These are phyloP conservation scores for Barbatosphaeria neglecta DNA, from an alignment of 495 filamentous ascomycete genomes.

Conservation along the genomic window DNA sequence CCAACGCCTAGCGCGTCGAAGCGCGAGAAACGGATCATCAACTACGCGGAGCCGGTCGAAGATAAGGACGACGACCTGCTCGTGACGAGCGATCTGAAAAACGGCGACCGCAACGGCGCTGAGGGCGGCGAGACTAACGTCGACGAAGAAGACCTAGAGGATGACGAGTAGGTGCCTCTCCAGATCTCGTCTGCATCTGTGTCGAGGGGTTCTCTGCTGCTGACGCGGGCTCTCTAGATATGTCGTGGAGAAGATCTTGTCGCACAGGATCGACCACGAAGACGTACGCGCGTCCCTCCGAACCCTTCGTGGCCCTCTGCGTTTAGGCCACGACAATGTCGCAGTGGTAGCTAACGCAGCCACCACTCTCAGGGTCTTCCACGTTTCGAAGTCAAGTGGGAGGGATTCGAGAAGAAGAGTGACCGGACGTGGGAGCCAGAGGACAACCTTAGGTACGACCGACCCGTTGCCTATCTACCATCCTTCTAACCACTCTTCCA, in stretches of 20 bases:
- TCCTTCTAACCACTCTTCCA: not conserved
- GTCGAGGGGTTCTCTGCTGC: not conserved
- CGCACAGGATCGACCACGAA: slow-evolving; percentile 37
- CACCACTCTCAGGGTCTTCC: slow-evolving; percentile 24
- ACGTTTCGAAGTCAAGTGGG: slow-evolving; percentile 48
- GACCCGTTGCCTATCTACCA: not conserved
- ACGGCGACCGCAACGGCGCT: too few relatives aligned
- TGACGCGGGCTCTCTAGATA: slow-evolving; percentile 22
- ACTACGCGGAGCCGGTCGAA: slow-evolving; percentile 7
- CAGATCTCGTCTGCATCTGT: not conserved
- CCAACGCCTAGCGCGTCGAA: slow-evolving; percentile 7
- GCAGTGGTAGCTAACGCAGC: not conserved
- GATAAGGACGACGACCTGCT: slow-evolving; percentile 11
- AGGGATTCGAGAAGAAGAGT: slow-evolving; percentile 45
- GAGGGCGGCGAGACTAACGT: slow-evolving; percentile 10
- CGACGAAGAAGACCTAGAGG: slow-evolving; percentile 23
- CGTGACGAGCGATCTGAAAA: slow-evolving; percentile 1
- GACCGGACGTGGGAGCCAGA: slow-evolving; percentile 53
- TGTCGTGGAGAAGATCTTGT: slow-evolving; percentile 46
- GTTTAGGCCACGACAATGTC: not conserved
- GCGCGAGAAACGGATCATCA: slow-evolving; percentile 10
- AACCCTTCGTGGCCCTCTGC: not conserved
- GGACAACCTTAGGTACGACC: slow-evolving; percentile 39
- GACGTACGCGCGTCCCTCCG: slow-evolving; percentile 22
- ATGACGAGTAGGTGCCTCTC: slow-evolving; percentile 29